Conservation (phyloP, 2,329 filamentous ascomycete species). For the Beauveria varroae region DNA sequence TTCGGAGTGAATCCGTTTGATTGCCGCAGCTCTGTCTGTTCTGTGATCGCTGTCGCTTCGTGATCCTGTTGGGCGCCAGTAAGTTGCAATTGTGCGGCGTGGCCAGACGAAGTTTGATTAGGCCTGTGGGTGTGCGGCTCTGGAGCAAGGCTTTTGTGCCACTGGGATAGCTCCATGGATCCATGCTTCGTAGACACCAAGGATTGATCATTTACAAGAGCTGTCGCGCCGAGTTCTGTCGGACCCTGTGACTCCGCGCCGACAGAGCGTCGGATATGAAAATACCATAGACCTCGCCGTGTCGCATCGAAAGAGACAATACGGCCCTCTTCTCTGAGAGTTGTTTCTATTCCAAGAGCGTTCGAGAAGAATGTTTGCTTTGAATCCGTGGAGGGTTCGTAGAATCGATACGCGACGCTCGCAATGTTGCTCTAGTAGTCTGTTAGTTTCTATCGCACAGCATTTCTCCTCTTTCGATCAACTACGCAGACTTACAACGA, state of each 20-base stretch:
- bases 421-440: conserved; percentile 47
- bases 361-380: conserved; percentile 36
- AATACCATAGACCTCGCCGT: conserved; percentile 47
- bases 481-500: conserved; percentile 39
- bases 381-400: conserved; percentile 40
- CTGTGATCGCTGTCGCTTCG: conserved; percentile 16
- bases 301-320: conserved; percentile 45
- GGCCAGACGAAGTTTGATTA: neutral
- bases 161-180: neutral
- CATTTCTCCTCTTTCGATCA: conserved; percentile 13
- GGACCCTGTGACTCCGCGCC: conserved; percentile 20
- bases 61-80: conserved; percentile 17
- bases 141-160: conserved; percentile 4
- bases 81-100: conserved; percentile 10
- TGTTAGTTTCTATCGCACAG: conserved; percentile 13
- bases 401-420: conserved; percentile 47
- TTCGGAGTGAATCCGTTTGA: conserved; percentile 24
- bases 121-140: neutral
- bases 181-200: neutral
- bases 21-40: conserved; percentile 17
- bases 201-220: neutral
- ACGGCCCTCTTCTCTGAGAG: conserved; percentile 44
- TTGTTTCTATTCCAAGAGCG: conserved; percentile 44
- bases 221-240: neutral
- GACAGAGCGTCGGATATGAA: conserved; percentile 39